Evolutionary conservation across 225 moss, liverwort and hornwort genomes (phyloP), one percentile per base, ranked within the genome.

Genomic region (Marchantia polymorpha): DNA sequence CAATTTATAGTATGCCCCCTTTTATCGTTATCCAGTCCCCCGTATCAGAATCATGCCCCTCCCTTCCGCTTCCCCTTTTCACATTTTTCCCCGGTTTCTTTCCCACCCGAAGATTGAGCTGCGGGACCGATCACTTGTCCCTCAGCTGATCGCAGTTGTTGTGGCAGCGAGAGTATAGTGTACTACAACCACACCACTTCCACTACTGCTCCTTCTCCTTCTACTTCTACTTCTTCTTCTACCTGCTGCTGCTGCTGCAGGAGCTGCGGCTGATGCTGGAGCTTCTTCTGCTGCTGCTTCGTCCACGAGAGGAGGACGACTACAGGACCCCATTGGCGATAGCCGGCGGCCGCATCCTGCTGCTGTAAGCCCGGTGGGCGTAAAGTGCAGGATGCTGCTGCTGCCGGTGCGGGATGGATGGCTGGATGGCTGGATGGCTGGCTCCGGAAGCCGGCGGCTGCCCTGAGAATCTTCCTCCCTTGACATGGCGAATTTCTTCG

Each of bases 301-400:
- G n/a, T 61, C 22, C 22, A 23, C 61, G 10, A 14, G 27, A 30
- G 39, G 39, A 30, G 39, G 39, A 39, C 39, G 39, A 39, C 67
- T 67, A 67, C 67, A 67, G 67, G 11, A 67, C 30, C 67, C n/a
- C 6, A 20, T 67, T 29, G 31, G 7, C 64, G 67, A 31, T 67
- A 29, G 67, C 67, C 67, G 67, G 67, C 67, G 67, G 67, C 67
- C 67, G 67, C 67, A 67, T 29, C 67, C 29, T 30, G 29, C 67
- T 67, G n/a, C 31, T 29, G 12, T 29, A 0, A 12, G 27, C 67
- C 67, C 67, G 29, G 67, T 11, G 31, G 67, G 67, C 31, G 31
- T 67, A 67, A 67, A 67, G 67, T 67, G 67, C 67, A 30, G 67
- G 67, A 67, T 30, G 30, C 27, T 67, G 67, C 67, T 64, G 64